Conservation (phyloP, 2,329 filamentous ascomycete genomes). For the Aspergillus spinulosporus region DNA sequence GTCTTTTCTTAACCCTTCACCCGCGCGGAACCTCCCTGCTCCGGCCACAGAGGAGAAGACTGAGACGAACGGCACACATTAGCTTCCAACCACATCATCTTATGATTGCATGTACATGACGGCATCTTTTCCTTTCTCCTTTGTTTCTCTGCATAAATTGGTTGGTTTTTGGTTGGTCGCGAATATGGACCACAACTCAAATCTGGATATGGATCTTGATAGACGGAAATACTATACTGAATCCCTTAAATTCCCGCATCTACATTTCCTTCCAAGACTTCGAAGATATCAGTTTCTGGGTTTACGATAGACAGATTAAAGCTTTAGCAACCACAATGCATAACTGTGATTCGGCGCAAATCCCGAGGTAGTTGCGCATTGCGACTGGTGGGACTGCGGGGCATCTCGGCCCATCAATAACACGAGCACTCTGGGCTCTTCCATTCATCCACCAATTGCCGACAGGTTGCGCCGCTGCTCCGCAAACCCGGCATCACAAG, state of each 20-base stretch:
- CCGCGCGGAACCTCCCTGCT: constrained; percentile 46
- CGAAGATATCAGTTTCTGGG: background rate
- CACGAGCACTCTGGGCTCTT: constrained; percentile 22
- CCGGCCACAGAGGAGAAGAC: constrained; percentile 27
- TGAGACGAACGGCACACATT: constrained; percentile 24
- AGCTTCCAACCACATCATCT: background rate
- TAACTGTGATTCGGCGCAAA: background rate
- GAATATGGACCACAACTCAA: background rate
- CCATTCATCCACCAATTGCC: constrained; percentile 20
- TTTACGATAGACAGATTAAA: too few species aligned
- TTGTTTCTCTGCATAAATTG: background rate
- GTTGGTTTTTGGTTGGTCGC: too few species aligned
- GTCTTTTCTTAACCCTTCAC: constrained; percentile 69
- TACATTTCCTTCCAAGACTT: background rate
- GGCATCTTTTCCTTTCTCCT: background rate
- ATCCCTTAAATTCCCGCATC: background rate
- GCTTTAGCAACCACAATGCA: too few species aligned
- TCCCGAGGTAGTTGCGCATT: background rate
- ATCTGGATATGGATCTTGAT: background rate
- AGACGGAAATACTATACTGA: constrained; percentile 8
- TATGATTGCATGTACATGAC: constrained; percentile 12
- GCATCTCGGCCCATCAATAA: constrained; percentile 34
- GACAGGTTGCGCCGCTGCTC: background rate
- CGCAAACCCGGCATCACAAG: background rate
- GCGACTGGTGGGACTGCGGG: constrained; percentile 21